Percentiles rank a stretch among this genome's conserved stretches.
Conservation (phyloP, 2,329 filamentous ascomycete species). For the Huntiella bhutanensis region DNA sequence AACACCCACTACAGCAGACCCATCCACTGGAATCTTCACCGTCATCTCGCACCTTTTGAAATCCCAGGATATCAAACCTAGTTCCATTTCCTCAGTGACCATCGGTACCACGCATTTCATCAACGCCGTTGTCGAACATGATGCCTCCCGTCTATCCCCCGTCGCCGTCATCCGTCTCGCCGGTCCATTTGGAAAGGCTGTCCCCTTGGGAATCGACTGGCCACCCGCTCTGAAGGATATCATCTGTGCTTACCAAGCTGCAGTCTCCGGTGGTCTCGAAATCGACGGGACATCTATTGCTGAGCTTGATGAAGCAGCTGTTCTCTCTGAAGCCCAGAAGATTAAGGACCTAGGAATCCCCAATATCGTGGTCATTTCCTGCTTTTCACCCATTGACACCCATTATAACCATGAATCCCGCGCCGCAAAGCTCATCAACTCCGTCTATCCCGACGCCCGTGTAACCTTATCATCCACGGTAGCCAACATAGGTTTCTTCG, state of each 20-base stretch:
- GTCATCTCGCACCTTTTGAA: constrained; percentile 26
- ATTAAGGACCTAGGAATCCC: constrained; percentile 25
- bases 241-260: constrained; percentile 25
- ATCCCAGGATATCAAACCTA: constrained; percentile 17
- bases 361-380: constrained; percentile 28
- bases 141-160: constrained; percentile 26
- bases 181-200: constrained; percentile 28
- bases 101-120: constrained; percentile 40
- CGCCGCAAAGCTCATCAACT: constrained; percentile 23
- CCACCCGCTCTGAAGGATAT: constrained; percentile 28
- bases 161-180: constrained; percentile 34
- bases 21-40: constrained; percentile 27
- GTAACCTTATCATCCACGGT: constrained; percentile 33
- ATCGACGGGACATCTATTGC: constrained; percentile 30
- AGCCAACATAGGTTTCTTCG: constrained; percentile 34
- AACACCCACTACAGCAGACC: constrained; percentile 28
- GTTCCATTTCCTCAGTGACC: constrained; percentile 27
- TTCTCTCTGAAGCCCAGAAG: constrained; percentile 21
- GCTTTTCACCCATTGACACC: constrained; percentile 35
- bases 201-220: constrained; percentile 34
- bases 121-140: constrained; percentile 37
- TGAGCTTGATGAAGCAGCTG: constrained; percentile 24
- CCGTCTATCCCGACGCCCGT: constrained; percentile 19
- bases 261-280: constrained; percentile 31
- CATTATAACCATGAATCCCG: constrained; percentile 29